These are phyloP conservation scores for Arachis stenosperma DNA, from an alignment of 306 rosid genomes.

Conservation along the genomic window DNA sequence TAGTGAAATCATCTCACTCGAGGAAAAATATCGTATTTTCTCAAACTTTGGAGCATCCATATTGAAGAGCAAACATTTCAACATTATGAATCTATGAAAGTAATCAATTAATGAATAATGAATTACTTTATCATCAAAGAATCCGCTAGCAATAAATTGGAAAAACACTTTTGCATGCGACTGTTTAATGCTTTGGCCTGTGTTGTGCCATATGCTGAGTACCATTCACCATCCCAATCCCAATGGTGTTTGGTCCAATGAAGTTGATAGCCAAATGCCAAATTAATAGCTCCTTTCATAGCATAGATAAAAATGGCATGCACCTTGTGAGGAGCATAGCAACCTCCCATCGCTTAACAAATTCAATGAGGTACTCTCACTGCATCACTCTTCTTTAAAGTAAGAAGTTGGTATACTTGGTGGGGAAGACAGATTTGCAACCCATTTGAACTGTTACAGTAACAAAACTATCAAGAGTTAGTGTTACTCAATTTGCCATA, in stretches of 20 bases:
- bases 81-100: too few species aligned
- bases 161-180: too few species aligned
- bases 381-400: conserved; percentile 41
- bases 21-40: too few species aligned
- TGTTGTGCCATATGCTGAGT: too few species aligned
- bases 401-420: conserved; percentile 61
- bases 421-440: conserved; percentile 68
- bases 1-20: too few species aligned
- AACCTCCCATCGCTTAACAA: not conserved
- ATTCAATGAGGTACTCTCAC: not conserved
- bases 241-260: not conserved
- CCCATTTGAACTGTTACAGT: conserved; percentile 67
- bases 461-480: not conserved
- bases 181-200: too few species aligned
- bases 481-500: conserved; percentile 1
- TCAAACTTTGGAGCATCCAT: not conserved
- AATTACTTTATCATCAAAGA: not conserved
- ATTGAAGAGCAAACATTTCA: not conserved
- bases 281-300: not conserved
- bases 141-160: not conserved
- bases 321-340: not conserved
- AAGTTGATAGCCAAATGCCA: not conserved
- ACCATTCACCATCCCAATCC: not conserved
- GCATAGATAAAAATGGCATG: not conserved
- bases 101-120: not conserved